A percentile compares a stretch with the other conserved stretches of the same genome.
These are phyloP conservation scores for Metarhizium anisopliae DNA, from an alignment of 2,329 filamentous ascomycete genomes.

Conservation along the genomic window DNA sequence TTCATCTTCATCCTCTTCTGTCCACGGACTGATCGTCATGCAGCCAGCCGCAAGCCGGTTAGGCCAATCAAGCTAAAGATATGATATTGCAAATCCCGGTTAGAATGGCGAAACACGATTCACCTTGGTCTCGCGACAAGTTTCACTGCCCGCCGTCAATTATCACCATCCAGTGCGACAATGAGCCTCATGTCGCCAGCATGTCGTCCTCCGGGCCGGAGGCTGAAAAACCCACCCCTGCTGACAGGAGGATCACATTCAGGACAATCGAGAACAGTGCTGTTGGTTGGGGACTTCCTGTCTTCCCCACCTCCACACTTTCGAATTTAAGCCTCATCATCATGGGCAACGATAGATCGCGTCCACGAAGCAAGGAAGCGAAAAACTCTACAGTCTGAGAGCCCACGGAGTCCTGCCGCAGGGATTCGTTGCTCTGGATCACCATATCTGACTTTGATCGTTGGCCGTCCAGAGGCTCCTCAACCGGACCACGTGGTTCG, in stretches of 20 bases:
- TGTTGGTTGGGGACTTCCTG: not conserved
- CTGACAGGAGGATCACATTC: not conserved
- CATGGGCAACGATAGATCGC: not conserved
- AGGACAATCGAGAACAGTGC: not conserved
- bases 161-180: not conserved
- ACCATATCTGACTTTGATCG: not conserved
- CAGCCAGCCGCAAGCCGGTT: not conserved
- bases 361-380: not conserved
- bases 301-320: not conserved
- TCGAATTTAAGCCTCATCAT: not conserved
- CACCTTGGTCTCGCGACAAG: not conserved
- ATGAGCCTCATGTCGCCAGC: not conserved
- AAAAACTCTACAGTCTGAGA: not conserved
- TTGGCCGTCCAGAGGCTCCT: not conserved
- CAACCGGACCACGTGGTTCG: too few relatives aligned
- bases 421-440: not conserved
- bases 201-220: not conserved
- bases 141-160: not conserved
- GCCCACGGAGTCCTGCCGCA: too few relatives aligned
- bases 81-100: not conserved
- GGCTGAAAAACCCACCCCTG: not conserved
- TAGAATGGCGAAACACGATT: not conserved
- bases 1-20: not conserved
- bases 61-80: not conserved
- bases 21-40: not conserved